Evolutionary conservation across 2,329 filamentous ascomycete genomes (phyloP).

Genomic region (Botrytis sinoallii): DNA sequence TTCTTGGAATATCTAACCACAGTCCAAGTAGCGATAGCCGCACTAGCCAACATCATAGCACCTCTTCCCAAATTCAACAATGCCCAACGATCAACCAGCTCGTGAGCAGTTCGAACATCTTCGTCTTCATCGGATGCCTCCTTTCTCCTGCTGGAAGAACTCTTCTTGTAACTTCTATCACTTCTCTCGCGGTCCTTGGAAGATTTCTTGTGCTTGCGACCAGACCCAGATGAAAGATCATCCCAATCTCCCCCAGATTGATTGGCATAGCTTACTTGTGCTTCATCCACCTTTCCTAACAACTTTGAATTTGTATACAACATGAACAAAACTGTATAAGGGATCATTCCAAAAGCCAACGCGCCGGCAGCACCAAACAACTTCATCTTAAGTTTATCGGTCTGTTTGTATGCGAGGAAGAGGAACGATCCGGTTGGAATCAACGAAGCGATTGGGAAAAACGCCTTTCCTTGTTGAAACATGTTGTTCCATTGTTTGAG

Average conservation of each 20-base stretch:
- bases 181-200: slow-evolving; percentile 11
- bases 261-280: slow-evolving; percentile 34
- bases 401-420: slow-evolving; percentile 45
- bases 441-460: slow-evolving; percentile 42
- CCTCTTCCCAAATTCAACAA: slow-evolving; percentile 49
- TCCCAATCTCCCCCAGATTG: slow-evolving; percentile 14
- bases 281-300: slow-evolving; percentile 42
- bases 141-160: slow-evolving; percentile 25
- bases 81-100: slow-evolving; percentile 55
- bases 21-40: slow-evolving; percentile 34
- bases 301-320: slow-evolving; percentile 49
- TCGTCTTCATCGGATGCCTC: slow-evolving; percentile 41
- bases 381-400: slow-evolving; percentile 18
- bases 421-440: slow-evolving; percentile 43
- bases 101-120: slow-evolving; percentile 48
- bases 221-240: slow-evolving; percentile 12
- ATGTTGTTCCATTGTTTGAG: slow-evolving; percentile 52
- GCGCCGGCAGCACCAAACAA: slow-evolving; percentile 46
- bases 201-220: slow-evolving; percentile 17
- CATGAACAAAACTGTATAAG: slow-evolving; percentile 51
- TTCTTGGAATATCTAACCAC: slow-evolving; percentile 24
- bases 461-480: slow-evolving; percentile 41
- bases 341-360: slow-evolving; percentile 46
- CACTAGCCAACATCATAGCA: slow-evolving; percentile 33
- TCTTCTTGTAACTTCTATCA: slow-evolving; percentile 18